A percentile compares a stretch with the other conserved stretches of the same genome.
Conservation (phyloP, 768 basidiomycete genomes). For the Pulveroboletus sp. region DNA sequence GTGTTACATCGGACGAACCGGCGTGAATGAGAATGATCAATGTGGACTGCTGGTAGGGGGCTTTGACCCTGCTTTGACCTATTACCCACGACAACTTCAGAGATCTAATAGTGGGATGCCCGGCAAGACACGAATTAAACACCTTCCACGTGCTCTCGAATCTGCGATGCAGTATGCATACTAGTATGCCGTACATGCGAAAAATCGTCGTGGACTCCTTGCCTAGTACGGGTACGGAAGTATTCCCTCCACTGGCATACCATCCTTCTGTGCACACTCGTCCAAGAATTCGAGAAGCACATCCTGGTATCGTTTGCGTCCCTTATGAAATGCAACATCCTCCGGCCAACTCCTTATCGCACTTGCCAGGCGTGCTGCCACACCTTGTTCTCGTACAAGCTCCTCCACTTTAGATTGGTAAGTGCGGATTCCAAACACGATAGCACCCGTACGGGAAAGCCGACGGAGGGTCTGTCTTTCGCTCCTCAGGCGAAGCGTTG, state of each 20-base stretch:
- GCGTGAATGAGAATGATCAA: too few relatives aligned
- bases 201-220: too few relatives aligned
- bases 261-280: conserved; percentile 21
- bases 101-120: too few relatives aligned
- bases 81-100: too few relatives aligned
- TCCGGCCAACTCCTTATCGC: conserved; percentile 66
- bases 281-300: conserved; percentile 26
- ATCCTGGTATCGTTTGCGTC: conserved; percentile 21
- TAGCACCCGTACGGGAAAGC: conserved; percentile 57
- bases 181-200: too few relatives aligned
- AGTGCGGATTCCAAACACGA: conserved; percentile 70
- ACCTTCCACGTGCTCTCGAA: too few relatives aligned
- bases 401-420: conserved; percentile 56
- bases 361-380: conserved; percentile 59
- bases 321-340: conserved; percentile 45
- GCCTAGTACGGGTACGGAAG: conserved; percentile 20
- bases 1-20: too few relatives aligned
- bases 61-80: too few relatives aligned
- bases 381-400: conserved; percentile 52
- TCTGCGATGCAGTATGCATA: too few relatives aligned
- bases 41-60: too few relatives aligned
- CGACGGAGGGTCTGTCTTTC: conserved; percentile 72
- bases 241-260: conserved; percentile 10
- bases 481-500: conserved; percentile 51
- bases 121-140: too few relatives aligned